Evolutionary conservation across 352 stramenopile species (phyloP).

Genomic region (Pythium aquatile): DNA sequence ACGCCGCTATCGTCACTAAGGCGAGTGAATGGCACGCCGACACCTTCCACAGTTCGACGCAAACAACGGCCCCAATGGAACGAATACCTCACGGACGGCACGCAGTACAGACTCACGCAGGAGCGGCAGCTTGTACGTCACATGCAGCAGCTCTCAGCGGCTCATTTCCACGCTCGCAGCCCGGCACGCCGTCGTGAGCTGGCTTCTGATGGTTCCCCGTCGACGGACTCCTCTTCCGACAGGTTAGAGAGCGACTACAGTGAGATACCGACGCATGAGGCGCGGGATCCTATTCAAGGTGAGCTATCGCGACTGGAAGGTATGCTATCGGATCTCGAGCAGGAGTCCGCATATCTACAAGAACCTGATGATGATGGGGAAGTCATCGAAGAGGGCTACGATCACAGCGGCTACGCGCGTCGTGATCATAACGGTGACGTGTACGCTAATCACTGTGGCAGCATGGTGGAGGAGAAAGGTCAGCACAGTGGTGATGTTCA

Average conservation of each 20-base stretch:
- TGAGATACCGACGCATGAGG: background rate
- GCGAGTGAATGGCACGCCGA: background rate
- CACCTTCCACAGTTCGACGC: background rate
- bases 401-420: background rate
- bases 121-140: slow-evolving; percentile 30
- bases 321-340: slow-evolving; percentile 23
- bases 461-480: no score
- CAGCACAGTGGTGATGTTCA: no score
- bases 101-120: slow-evolving; percentile 47
- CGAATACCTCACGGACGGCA: slow-evolving; percentile 46
- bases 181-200: background rate
- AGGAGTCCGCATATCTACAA: background rate
- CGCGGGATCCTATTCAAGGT: background rate
- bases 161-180: slow-evolving; percentile 19
- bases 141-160: slow-evolving; percentile 24
- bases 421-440: background rate
- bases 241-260: background rate
- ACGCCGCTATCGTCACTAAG: background rate
- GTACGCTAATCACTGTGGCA: no score
- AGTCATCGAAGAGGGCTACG: no score
- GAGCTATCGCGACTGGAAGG: slow-evolving; percentile 18
- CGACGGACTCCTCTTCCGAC: background rate
- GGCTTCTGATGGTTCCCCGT: background rate
- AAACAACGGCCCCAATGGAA: slow-evolving; percentile 46
- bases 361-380: background rate